Evolutionary conservation across 169 alveolate species (phyloP).

Genomic region (Plasmodium coatneyi): DNA sequence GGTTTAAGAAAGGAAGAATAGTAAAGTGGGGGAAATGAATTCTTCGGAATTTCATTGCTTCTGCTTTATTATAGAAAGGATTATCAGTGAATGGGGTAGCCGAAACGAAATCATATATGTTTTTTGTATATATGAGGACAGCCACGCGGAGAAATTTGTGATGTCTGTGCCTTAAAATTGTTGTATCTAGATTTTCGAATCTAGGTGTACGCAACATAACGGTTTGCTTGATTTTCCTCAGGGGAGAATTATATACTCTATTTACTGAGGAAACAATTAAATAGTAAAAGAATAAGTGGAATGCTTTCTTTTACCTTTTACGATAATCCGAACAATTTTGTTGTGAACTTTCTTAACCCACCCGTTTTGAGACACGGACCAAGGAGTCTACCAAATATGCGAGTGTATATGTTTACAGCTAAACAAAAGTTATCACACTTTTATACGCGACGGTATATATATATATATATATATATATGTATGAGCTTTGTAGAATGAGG

Average conservation of each 20-base stretch:
- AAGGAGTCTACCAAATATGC: conserved; percentile 93
- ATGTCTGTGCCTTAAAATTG: not conserved
- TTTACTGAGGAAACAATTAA: conserved; percentile 37
- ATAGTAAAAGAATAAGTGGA: not conserved
- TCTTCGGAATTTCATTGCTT: not conserved
- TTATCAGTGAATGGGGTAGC: conserved; percentile 30
- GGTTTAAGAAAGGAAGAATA: not conserved
- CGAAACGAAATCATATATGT: not conserved
- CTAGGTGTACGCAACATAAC: not conserved
- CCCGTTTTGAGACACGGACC: conserved; percentile 97
- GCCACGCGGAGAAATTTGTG: not conserved
- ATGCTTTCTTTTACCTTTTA: not conserved
- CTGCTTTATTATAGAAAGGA: conserved; percentile 35
- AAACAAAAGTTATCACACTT: no score
- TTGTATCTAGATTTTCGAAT: not conserved
- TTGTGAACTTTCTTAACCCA: conserved; percentile 74
- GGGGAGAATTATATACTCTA: not conserved
- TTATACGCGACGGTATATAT: no score
- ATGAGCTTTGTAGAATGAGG: not conserved
- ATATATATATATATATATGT: no score
- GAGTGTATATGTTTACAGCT: conserved; percentile 64
- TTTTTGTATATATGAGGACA: not conserved
- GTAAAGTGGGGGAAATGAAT: not conserved
- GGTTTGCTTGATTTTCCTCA: not conserved
- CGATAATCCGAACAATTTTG: conserved; percentile 43